A percentile compares a stretch with the other conserved stretches of the same genome.
These are phyloP conservation scores for Suillus paluster DNA, from an alignment of 768 basidiomycete genomes.

Conservation along the genomic window DNA sequence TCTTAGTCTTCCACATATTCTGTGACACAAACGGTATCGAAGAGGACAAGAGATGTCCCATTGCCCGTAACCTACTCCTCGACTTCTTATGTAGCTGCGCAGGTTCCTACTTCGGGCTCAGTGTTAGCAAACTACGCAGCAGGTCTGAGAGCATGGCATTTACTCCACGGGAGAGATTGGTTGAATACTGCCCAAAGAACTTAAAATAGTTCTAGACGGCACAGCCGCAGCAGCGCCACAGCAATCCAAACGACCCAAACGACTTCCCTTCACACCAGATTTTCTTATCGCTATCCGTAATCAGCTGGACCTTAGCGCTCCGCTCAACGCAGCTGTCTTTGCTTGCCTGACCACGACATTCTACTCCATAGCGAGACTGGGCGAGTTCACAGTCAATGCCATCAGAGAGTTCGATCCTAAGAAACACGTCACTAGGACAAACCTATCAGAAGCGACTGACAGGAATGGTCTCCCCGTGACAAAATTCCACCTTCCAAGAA, in stretches of 20 bases:
- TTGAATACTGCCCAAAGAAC: constrained; percentile 13
- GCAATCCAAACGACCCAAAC: constrained; percentile 7
- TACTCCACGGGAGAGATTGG: constrained; percentile 44
- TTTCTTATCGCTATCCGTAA: constrained; percentile 1
- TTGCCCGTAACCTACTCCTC: constrained; percentile 23
- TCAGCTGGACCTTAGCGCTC: neutral
- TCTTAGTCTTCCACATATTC: constrained; percentile 43
- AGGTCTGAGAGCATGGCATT: constrained; percentile 51
- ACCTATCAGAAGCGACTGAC: constrained; percentile 17
- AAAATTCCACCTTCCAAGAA: constrained; percentile 22
- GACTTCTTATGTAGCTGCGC: constrained; percentile 35
- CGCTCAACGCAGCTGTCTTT: neutral
- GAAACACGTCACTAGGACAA: too few species aligned
- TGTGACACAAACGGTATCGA: constrained; percentile 40
- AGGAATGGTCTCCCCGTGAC: constrained; percentile 25
- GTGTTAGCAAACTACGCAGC: constrained; percentile 43
- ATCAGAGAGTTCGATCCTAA: neutral
- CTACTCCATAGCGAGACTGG: neutral
- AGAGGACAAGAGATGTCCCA: constrained; percentile 39
- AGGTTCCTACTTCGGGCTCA: constrained; percentile 35
- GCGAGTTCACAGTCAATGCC: neutral
- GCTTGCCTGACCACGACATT: neutral
- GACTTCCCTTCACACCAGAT: constrained; percentile 14
- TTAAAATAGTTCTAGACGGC: constrained; percentile 18
- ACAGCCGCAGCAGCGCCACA: constrained; percentile 11